Base-by-base conservation (phyloP, 78 protist genomes). In the Pigoraptor vietnamica region DNA sequence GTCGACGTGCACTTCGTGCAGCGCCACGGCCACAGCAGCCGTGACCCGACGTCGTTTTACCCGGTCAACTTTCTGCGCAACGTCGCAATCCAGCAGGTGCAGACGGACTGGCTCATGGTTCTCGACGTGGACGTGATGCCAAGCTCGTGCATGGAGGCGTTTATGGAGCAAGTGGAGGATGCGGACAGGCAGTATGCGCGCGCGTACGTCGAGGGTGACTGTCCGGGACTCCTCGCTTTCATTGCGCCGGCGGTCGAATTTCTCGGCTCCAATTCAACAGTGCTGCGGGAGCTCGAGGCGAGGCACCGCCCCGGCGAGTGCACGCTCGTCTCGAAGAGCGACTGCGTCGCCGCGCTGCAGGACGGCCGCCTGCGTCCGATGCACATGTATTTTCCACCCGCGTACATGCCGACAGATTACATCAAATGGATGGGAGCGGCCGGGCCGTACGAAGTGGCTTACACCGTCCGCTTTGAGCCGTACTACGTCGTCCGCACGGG, bases 1-100 rank as follows among this genome's bases (percentile, higher is more conserved):
- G 90, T 91, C 9, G 93, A 86, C 34, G 24, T 91, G 38, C 93
- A 91, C 93, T 33, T 91, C 2, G 93, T 91, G 39, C 34, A 91
- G 93, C n/a, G 93, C 37, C n/a, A 10, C 37, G 93, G 86, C 90
- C 90, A 91, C 82, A 81, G 25, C 36, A 19, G 35, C 67, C 2
- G 37, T 35, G 90, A 91, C 25, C 23, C 67, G 21, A 91, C 35
- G 6, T 14, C 90, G 0, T 86, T 86, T 56, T 91, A 91, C 89
- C 93, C 93, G 25, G 86, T 91, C 89, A 91, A 91, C 56, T 9
- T 91, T 23, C 67, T 91, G 35, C 87, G 90, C 14, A 89, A 89
- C 82, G 91, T 89, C 25, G 91, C 91, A 2, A 39, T 39, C 67
- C 82, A 89, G 86, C 34, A 89, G 35, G 39, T 40, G 10, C 67